phyloP scores from a whole-genome alignment of 2,329 filamentous ascomycete genomes.

The Sphaceloma murrayae region DNA sequence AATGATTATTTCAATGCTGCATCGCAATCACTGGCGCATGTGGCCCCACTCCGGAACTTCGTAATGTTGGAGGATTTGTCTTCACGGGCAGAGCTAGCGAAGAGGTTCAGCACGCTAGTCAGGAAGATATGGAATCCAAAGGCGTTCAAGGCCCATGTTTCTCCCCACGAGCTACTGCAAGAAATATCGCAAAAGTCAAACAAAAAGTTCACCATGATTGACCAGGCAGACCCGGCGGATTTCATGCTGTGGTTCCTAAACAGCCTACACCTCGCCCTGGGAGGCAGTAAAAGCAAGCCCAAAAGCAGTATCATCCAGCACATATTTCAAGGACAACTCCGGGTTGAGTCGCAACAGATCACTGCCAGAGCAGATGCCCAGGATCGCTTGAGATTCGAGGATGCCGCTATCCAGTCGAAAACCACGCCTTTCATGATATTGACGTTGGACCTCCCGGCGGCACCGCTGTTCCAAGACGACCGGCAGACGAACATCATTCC shows the following conservation, averaged over 20 bases:
- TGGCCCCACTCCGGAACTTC: conserved; percentile 80
- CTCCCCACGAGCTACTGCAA: conserved; percentile 91
- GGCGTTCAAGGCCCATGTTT: conserved; percentile 94
- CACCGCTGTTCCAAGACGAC: conserved; percentile 92
- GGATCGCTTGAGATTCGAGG: conserved; percentile 85
- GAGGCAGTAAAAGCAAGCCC: conserved; percentile 79
- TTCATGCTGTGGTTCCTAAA: conserved; percentile 98
- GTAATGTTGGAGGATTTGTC: conserved; percentile 78
- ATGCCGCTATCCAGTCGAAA: conserved; percentile 73
- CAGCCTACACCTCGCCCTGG: conserved; percentile 82
- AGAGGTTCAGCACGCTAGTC: conserved; percentile 78
- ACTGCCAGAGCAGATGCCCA: conserved; percentile 80
- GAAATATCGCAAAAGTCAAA: conserved; percentile 83
- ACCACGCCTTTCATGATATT: conserved; percentile 78
- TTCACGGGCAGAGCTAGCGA: conserved; percentile 66
- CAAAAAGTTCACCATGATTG: conserved; percentile 83
- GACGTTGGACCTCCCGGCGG: conserved; percentile 82
- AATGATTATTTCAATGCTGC: conserved; percentile 98
- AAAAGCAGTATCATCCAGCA: conserved; percentile 79
- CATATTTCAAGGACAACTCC: conserved; percentile 85
- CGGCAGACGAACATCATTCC: conserved; percentile 94
- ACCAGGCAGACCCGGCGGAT: conserved; percentile 90
- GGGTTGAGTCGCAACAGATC: conserved; percentile 88
- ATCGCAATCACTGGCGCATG: conserved; percentile 83
- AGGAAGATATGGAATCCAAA: conserved; percentile 97